Evolutionary conservation across 192 early-diverging fungal genomes (phyloP), one percentile per base, ranked within the genome.

Genomic region (Podila clonocystis): DNA sequence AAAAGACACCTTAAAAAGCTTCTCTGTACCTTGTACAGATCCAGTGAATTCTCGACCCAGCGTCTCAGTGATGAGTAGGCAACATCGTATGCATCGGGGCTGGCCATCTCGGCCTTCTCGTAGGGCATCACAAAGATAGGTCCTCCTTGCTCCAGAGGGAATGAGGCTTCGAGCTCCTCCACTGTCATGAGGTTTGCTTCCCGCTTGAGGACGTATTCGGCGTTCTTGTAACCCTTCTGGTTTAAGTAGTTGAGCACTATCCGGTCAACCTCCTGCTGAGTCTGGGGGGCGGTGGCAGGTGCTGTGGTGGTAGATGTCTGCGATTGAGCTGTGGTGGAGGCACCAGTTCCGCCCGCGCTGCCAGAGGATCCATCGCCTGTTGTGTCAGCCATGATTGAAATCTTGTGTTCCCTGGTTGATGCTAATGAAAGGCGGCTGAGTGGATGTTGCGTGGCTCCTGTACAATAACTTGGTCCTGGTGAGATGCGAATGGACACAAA

Each of bases 41-140:
- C 98, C 57, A 99, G 87, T 8, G 96, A 98, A 67, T 93, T 93
- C 62, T 98, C 95, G 50, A 98, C 92, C 95, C 95, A 98, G 48
- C 89, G 87, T 55, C 93, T 82, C 62, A 99, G 84, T 70, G 87
- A 87, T 22, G 83, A 86, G 84, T 98, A 98, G 63, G 90, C 91
- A 55, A 89, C 78, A 55, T 92, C 91, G 69, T 97, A 97, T 13
- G 91, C 91, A 68, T 94, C 91, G 5, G 95, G 93, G 74, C 96
- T 95, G 29, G 48, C 57, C 49, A 70, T 52, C 22, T 82, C 71
- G 85, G 84, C 85, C 92, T 94, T 34, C 84, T 87, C 74, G 93
- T 89, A 72, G 83, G 87, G 84, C 92, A 93, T 75, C 89, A 87
- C 61, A 89, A 74, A 48, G 85, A 88, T 36, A 83, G 87, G 55